Base-by-base conservation (phyloP, 169 alveolate species). In the Theileria orientalis region DNA sequence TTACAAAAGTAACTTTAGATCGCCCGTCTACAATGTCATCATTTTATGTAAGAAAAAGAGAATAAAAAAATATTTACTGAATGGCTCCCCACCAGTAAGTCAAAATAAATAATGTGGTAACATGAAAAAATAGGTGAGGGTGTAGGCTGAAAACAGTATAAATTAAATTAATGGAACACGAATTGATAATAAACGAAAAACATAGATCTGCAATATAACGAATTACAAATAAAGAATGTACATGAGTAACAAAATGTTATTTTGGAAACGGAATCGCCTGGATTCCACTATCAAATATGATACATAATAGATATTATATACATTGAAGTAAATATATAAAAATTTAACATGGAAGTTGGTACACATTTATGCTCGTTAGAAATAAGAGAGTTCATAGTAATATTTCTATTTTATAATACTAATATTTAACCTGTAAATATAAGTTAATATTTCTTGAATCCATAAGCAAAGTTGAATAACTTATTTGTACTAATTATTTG, bases 11-110 rank as follows among this genome's bases (percentile, higher is more conserved):
- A 79, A 59, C 86, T 77, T 77, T 61, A 71, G 87, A 79, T 79
- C 87, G 87, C 87, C 87, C 87, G 87, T 79, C 87, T 79, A 66
- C 87, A 57, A 27, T 82, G 61, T 82, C 85, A 72, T 82, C 85
- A 82, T 74, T 21, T 74, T 41, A 30, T n/a, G 42, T 60, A 23
- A 42, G 19, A 56, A 2, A 1, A n/a, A 29, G 42, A 56, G 66
- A 27, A n/a, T 56, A 56, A 56, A 30, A 56, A 56, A 56, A 37
- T 19, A n/a, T 62, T 19, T 19, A 35, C 56, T 40, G 32, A 40
- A 23, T 25, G 27, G 25, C 25, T 29, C 59, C 71, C 71, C 56
- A 37, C 49, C 71, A 51, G 61, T 5, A 51, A 51, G 61, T 8
- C 9, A 25, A 21, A 51, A 14, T 8, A 25, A 19, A 5, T 5